Evolutionary conservation across 768 basidiomycete genomes (phyloP), one percentile per base, ranked within the genome.

Genomic region (Lactifluus pinguis): DNA sequence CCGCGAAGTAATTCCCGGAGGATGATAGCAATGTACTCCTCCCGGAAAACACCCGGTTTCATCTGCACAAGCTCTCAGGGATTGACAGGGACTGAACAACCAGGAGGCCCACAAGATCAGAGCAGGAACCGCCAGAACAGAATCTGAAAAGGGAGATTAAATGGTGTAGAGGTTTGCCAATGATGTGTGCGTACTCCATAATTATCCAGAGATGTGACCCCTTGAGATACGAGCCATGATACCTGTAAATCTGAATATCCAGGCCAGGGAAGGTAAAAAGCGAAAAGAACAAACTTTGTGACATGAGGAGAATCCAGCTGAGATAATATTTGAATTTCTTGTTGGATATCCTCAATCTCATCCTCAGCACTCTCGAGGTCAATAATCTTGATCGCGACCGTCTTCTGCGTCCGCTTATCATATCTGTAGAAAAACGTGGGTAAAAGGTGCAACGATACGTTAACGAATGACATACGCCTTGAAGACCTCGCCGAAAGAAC

Each of bases 371-470:
- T 93, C 75, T 99, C 97, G 36, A 99, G 83, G 77, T 98, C 95
- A 72, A 99, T 98, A 68, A 98, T 95, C 85, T 95, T 99, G 79
- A 99, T 98, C 49, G 97, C 97, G 29, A 99, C 97, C 0, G 95
- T 94, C 77, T 88, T 89, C 73, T 94, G 91, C 29, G 95, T 97
- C 61, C 92, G 82, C 71, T 92, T 92, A 76, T 98, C 95, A 69
- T 91, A 98, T 59, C 95, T 97, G 67, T 19, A 29, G 6, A 53
- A 17, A 53, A 30, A 19, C 57, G 51, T 67, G 49, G 49, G 56
- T 49, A 42, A 14, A 41, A 62, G 19, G 54, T 47, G 21, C 39
- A 44, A 52, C 34, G 55, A 60, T 52, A 57, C n/a, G 58, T 45
- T 15, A 13, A 41, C 13, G 58, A 42, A 49, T 32, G 21, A 69